phyloP scores from a whole-genome alignment of 495 filamentous ascomycete species.

The Penicillium parvum region DNA sequence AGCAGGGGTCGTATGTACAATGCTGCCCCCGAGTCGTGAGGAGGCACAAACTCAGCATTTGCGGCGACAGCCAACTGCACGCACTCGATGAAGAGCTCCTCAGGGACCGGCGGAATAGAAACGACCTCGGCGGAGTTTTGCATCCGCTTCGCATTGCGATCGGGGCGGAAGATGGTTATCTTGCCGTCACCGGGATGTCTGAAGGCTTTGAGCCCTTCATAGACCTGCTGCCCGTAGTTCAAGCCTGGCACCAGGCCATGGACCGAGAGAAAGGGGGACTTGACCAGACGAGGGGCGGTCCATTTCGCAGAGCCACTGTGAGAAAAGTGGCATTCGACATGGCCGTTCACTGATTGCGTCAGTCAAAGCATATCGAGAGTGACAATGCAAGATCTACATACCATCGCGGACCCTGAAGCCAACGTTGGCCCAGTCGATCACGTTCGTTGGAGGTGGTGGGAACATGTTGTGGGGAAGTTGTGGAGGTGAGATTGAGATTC shows the following conservation, averaged over 20 bases:
- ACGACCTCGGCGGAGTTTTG: slow-evolving; percentile 71
- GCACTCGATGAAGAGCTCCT: slow-evolving; percentile 64
- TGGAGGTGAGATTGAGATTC: no score
- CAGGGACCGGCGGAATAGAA: slow-evolving; percentile 71
- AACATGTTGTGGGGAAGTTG: no score
- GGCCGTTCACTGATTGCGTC: slow-evolving; percentile 26
- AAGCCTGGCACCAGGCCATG: slow-evolving; percentile 88
- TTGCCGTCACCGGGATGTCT: slow-evolving; percentile 52
- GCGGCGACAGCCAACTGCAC: slow-evolving; percentile 74
- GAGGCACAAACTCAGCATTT: slow-evolving; percentile 86
- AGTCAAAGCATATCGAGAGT: not conserved
- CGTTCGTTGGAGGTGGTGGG: no score
- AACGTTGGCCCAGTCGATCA: slow-evolving; percentile 85
- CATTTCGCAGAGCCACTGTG: slow-evolving; percentile 51
- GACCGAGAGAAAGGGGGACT: slow-evolving; percentile 71
- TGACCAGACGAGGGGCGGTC: slow-evolving; percentile 67
- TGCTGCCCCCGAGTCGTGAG: slow-evolving; percentile 74
- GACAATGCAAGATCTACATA: slow-evolving; percentile 26
- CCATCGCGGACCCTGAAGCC: slow-evolving; percentile 90
- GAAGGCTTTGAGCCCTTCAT: slow-evolving; percentile 92
- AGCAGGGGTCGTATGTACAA: slow-evolving; percentile 86
- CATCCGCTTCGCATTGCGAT: slow-evolving; percentile 76
- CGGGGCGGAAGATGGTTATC: slow-evolving; percentile 78
- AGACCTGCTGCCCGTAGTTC: slow-evolving; percentile 92
- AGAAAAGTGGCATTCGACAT: slow-evolving; percentile 35